Evolutionary conservation across 805 yeast species (phyloP), one percentile per base, ranked within the genome.

Genomic region (Kuraishia cidri): DNA sequence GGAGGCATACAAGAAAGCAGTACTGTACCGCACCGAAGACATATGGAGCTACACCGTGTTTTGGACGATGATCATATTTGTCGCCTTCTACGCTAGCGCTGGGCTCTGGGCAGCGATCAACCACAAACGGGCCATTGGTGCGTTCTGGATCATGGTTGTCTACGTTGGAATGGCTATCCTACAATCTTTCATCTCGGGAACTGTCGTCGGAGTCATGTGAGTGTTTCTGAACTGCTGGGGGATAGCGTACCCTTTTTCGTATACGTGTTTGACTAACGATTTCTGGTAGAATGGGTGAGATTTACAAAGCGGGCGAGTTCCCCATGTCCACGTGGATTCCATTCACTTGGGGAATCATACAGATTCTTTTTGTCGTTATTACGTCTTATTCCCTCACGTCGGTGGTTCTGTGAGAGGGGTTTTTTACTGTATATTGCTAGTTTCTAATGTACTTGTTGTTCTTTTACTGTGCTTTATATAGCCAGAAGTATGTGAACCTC

Each of bases 281-380:
- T 35, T 44, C n/a, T 30, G 18, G 34, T 26, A 38, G 42, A 27
- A 50, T 83, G 12, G 79, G 79, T 23, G 82, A 86, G 2, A 69
- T 87, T 6, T 88, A 88, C 57, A 64, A 69, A 34, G 76, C 94
- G 1, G 95, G 95, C 0, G 66, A 80, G 16, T 75, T 90, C 45
- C 71, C 81, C 15, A 84, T 92, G 94, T 79, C 94, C 9, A 84
- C 97, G 0, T 90, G 98, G 98, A 75, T 90, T 6, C 97, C 98
- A 0, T 68, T 90, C 42, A 70, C 81, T 35, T 84, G 88, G 75
- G 94, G 77, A 0, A 54, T 81, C 2, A 69, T 81, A 4, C 77
- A 75, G 43, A 65, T 83, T 5, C 48, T 86, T 27, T 82, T 72
- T 52, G 74, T 81, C 48, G 66, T 85, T 23, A 62, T 79, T 22